Evolutionary conservation across 2,329 filamentous ascomycete species (phyloP).

Genomic region (Monosporascus sp.): DNA sequence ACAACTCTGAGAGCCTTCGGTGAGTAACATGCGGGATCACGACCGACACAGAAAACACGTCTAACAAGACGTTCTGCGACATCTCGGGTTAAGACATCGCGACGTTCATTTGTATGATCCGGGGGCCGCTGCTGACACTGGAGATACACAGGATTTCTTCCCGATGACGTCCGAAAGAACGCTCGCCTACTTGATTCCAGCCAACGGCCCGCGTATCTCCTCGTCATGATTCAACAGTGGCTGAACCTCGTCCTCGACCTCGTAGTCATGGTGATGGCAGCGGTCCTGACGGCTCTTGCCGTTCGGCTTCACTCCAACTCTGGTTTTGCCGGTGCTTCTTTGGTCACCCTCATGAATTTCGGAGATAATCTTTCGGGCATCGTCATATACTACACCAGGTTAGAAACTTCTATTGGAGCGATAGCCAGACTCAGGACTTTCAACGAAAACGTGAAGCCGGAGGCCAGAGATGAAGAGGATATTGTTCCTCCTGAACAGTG

Average conservation of each 20-base stretch:
- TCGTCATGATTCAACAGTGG: constrained; percentile 42
- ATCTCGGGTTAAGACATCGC: too few species aligned
- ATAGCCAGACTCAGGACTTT: constrained; percentile 24
- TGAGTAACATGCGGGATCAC: neutral
- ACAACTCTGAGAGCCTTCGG: constrained; percentile 44
- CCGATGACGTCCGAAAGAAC: constrained; percentile 37
- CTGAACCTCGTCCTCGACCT: constrained; percentile 15
- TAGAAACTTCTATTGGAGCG: constrained; percentile 30
- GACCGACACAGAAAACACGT: neutral
- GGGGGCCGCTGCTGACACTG: neutral
- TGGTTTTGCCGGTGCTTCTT: constrained; percentile 21
- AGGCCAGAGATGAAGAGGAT: constrained; percentile 18
- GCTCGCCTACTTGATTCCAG: constrained; percentile 40
- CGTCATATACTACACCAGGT: constrained; percentile 22
- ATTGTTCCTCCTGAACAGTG: constrained; percentile 21
- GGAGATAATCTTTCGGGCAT: constrained; percentile 21
- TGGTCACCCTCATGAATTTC: constrained; percentile 28
- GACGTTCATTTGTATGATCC: too few species aligned
- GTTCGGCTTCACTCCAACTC: constrained; percentile 17
- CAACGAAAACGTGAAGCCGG: constrained; percentile 16
- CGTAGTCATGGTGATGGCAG: constrained; percentile 17
- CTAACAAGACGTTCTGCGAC: too few species aligned
- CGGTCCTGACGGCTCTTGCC: constrained; percentile 18
- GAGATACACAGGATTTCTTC: constrained; percentile 30
- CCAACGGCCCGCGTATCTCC: constrained; percentile 47